Evolutionary conservation across 192 early-diverging fungal species (phyloP).

Genomic region (Dimargaris cristalligena): DNA sequence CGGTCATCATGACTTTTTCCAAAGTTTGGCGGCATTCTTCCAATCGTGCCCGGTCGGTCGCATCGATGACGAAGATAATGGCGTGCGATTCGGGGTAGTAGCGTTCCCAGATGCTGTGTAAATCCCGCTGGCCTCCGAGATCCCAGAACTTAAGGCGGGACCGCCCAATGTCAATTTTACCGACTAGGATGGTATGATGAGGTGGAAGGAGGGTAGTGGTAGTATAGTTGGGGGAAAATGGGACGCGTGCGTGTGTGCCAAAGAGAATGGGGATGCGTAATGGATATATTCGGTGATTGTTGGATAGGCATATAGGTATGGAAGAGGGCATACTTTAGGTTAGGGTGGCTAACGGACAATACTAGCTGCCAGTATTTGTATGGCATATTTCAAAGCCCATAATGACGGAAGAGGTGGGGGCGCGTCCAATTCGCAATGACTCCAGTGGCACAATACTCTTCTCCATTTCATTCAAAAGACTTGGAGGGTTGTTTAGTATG

Average conservation of each 20-base stretch:
- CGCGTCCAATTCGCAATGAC: no score
- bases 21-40: conserved; percentile 60
- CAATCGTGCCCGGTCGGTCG: conserved; percentile 60
- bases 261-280: no score
- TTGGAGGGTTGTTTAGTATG: neutral
- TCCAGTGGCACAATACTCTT: neutral
- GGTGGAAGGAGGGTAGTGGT: no score
- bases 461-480: conserved; percentile 6
- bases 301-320: no score
- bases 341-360: no score
- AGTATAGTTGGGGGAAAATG: no score
- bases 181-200: conserved; percentile 51
- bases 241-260: no score
- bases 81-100: conserved; percentile 91
- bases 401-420: no score
- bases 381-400: no score
- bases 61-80: conserved; percentile 85
- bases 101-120: conserved; percentile 81
- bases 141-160: conserved; percentile 83
- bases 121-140: conserved; percentile 76
- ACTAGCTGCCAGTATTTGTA: no score
- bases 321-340: no score
- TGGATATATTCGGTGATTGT: no score
- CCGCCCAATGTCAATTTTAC: conserved; percentile 52
- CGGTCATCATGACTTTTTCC: conserved; percentile 58